A percentile compares a stretch with the other conserved stretches of the same genome.
phyloP scores from a whole-genome alignment of 495 filamentous ascomycete genomes.

The Neurospora sp. region DNA sequence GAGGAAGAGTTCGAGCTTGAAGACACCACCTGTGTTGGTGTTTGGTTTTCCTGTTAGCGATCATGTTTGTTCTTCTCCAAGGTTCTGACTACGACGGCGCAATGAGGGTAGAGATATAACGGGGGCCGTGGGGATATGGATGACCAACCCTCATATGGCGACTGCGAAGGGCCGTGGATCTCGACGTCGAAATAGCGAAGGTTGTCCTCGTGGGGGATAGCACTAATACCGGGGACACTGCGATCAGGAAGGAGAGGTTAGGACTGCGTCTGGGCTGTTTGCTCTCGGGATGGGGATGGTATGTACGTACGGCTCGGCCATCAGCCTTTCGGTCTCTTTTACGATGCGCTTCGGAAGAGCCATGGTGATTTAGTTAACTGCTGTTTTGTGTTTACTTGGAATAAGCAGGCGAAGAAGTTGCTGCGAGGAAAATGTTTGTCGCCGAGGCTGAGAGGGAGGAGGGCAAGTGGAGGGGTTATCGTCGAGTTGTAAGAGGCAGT shows the following conservation, averaged over 20 bases:
- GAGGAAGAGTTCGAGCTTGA: constrained; percentile 97
- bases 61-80: not conserved
- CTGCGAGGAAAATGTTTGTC: not conserved
- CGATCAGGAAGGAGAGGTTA: constrained; percentile 11
- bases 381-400: not conserved
- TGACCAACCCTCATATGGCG: constrained; percentile 76
- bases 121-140: not conserved
- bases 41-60: not conserved
- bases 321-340: constrained; percentile 96
- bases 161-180: constrained; percentile 89
- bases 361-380: constrained; percentile 29
- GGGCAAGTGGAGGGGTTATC: not conserved
- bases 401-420: not conserved
- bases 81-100: not conserved
- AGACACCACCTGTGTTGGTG: constrained; percentile 62
- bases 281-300: not conserved
- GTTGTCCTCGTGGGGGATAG: constrained; percentile 97
- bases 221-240: constrained; percentile 93
- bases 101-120: not conserved
- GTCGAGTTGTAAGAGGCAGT: not conserved
- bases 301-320: constrained; percentile 80
- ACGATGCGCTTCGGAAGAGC: constrained; percentile 91
- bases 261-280: constrained; percentile 1
- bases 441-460: not conserved
- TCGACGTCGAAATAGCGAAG: constrained; percentile 95